Base-by-base conservation (phyloP, 1,284 basidiomycete species). In the Kalmanozyma brasiliensis region DNA sequence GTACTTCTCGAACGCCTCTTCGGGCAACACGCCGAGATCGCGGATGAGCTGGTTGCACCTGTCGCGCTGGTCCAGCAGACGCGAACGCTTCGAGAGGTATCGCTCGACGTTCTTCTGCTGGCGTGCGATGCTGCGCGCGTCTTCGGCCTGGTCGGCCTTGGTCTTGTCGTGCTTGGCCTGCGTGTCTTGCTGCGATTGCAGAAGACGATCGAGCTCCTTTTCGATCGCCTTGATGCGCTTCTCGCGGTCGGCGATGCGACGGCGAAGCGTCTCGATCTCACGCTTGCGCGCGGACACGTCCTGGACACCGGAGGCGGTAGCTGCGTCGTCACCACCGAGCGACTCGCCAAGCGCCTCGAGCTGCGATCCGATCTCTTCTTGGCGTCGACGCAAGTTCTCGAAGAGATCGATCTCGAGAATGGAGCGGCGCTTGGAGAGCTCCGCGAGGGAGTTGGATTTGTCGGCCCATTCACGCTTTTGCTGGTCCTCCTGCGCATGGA, bases 1-100 rank as follows among this genome's bases (percentile, higher is more conserved):
- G 81, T 97, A 97, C 83, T 95, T 97, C 78, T 93, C 89, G 78
- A 95, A 98, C 0, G 96, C 95, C 82, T 98, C 96, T 80, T 98
- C 94, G 0, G 96, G 95, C 22, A 98, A 84, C 1, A 97, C 93
- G 48, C 96, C 96, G 9, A 99, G 87, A 78, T 98, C 95, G 58
- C 95, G 90, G 73, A 98, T 96, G 78, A 91, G 93, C 68, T 91
- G 88, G 79, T 92, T 94, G 81, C 91, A 94, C 78, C 96, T 93
- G 64, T 96, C 94, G 79, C 93, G 93, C 49, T 94, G 89, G 41
- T 87, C 87, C 17, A 88, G 77, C 13, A 98, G 85, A 84, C 94
- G 90, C 79, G 93, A 90, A 38, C 90, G 88, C 83, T 98, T 98
- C 36, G 92, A 89, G 7, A 96, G 87, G 82, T 95, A 97, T 24